Evolutionary conservation across 495 filamentous ascomycete genomes (phyloP).

Genomic region (Opeltia flavorubescens): DNA sequence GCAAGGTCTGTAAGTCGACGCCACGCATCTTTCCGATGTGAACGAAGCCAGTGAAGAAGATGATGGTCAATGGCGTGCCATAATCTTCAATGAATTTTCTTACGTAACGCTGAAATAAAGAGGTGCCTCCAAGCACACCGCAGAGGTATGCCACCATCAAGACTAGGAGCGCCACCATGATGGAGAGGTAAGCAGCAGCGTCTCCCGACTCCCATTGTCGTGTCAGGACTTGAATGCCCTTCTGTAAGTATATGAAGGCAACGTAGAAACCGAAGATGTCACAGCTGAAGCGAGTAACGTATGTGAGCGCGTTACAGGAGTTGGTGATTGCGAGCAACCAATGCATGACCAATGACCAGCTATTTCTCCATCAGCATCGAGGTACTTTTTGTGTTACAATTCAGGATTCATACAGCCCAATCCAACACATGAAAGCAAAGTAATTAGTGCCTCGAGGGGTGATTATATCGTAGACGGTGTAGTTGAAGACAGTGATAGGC

Average conservation of each 20-base stretch:
- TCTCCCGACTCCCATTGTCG: constrained; percentile 43
- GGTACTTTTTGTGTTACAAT: background rate
- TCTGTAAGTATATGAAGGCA: constrained; percentile 74
- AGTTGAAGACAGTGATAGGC: constrained; percentile 79
- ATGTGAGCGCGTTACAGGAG: constrained; percentile 63
- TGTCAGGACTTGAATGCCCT: constrained; percentile 67
- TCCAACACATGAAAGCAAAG: constrained; percentile 75
- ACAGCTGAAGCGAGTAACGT: constrained; percentile 73
- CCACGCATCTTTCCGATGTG: constrained; percentile 66
- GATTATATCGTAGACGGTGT: constrained; percentile 77
- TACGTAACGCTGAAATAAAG: constrained; percentile 54
- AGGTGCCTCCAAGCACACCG: constrained; percentile 52
- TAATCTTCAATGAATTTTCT: constrained; percentile 75
- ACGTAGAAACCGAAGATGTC: constrained; percentile 87
- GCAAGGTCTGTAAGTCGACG: constrained; percentile 49
- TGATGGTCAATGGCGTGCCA: constrained; percentile 64
- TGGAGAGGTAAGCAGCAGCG: constrained; percentile 57
- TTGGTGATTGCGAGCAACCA: constrained; percentile 69
- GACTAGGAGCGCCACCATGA: constrained; percentile 59
- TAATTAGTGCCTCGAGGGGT: constrained; percentile 53
- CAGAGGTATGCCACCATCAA: constrained; percentile 57
- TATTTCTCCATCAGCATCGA: constrained; percentile 16
- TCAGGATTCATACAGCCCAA: constrained; percentile 40
- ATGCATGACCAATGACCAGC: constrained; percentile 70
- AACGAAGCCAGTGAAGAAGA: constrained; percentile 82